Base-by-base conservation (phyloP, 257 asterid genomes). In the Nicotiana tabacum region DNA sequence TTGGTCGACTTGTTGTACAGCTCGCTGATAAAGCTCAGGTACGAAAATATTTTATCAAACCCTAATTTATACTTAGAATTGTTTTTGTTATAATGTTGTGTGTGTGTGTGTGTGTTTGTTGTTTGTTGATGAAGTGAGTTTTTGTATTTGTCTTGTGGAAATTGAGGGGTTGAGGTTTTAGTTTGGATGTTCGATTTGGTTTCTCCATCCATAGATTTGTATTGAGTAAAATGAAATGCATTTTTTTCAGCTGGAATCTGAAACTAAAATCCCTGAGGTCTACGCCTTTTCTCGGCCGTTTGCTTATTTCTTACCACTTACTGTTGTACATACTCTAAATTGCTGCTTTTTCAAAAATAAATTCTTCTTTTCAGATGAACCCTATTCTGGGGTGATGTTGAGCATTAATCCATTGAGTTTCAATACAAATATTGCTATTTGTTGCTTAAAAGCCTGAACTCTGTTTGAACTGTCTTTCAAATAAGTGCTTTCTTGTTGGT, bases 21-120 rank as follows among this genome's bases (percentile, higher is more conserved):
- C 92, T 94, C 1, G 98, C 98, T 64, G 99, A 95, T 90, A 95
- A 95, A 90, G 98, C 99, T 87, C 99, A 95, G 99, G 97, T 95
- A 84, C 21, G 1, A 58, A 57, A 18, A 58, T 18, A 3, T 58
- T 43, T 79, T 30, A 24, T n/a, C 0, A 81, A 87, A 78, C 87
- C 87, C 91, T 84, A 83, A 37, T 0, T 64, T 61, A 10, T 66
- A 21, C 17, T 35, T 35, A n/a, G 51, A 67, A 1, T 67, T 68
- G 77, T 6, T n/a, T 37, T 27, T 39, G 57, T 15, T 69, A 18
- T 37, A 18, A 29, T 35, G 53, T 9, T 13, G 58, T 53, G 58
- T 39, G 30, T 9, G 18, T 4, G 33, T 29, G 1, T 4, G 18
- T 3, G 56, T 32, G 9, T 2, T n/a, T 37, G 10, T 69, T 18